Percentiles rank a stretch among this genome's conserved stretches.
Evolutionary conservation across 2,329 filamentous ascomycete genomes (phyloP).

Genomic region (Talaromyces sp.): DNA sequence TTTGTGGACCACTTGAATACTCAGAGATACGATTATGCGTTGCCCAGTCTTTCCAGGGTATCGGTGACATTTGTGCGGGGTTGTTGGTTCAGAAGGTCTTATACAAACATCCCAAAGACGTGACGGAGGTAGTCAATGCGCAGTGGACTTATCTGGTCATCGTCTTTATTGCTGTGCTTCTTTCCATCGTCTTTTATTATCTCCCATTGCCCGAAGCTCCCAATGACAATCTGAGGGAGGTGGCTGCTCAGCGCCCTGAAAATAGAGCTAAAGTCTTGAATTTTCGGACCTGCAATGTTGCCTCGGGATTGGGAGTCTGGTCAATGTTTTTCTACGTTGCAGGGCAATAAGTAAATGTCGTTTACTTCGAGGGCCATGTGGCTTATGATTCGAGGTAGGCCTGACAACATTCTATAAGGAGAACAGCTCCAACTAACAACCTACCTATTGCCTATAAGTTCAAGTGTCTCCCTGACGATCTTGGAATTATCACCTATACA

Average conservation of each 20-base stretch:
- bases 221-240: constrained; percentile 57
- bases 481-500: constrained; percentile 34
- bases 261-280: constrained; percentile 45
- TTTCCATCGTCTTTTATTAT: constrained; percentile 60
- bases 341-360: constrained; percentile 54
- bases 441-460: neutral
- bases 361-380: neutral
- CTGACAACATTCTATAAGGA: neutral
- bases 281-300: constrained; percentile 53
- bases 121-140: constrained; percentile 38
- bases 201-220: constrained; percentile 60
- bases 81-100: constrained; percentile 55
- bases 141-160: constrained; percentile 4
- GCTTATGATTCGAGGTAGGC: neutral
- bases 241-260: constrained; percentile 51
- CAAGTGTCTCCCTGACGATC: neutral
- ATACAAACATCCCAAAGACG: neutral
- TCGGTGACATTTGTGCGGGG: neutral
- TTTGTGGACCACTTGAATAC: constrained; percentile 11
- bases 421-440: neutral
- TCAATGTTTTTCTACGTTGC: constrained; percentile 60
- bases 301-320: constrained; percentile 52
- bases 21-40: constrained; percentile 47
- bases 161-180: constrained; percentile 55
- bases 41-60: neutral